phyloP scores from a whole-genome alignment of 164 flowering plant species.

The Dillenia suffruticosa region DNA sequence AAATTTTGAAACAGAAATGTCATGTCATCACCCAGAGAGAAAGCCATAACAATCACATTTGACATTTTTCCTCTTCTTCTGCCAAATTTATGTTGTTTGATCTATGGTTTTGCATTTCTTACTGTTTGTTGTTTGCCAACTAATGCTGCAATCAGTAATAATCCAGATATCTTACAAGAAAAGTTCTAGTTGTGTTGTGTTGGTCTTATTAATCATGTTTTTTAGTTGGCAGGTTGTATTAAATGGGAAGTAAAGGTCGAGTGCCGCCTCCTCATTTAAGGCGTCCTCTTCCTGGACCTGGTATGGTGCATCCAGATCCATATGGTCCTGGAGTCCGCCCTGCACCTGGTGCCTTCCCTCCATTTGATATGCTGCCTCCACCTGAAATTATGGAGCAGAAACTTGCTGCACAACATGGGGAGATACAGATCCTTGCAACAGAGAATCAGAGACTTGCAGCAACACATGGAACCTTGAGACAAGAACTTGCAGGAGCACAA shows the following conservation, averaged over 20 bases:
- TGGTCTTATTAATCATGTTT: background rate
- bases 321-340: conserved; percentile 59
- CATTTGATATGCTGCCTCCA: conserved; percentile 68
- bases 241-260: conserved; percentile 87
- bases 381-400: conserved; percentile 86
- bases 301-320: conserved; percentile 56
- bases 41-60: too few species aligned
- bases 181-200: too few species aligned
- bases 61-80: too few species aligned
- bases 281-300: conserved; percentile 62
- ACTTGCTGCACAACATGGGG: conserved; percentile 71
- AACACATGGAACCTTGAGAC: conserved; percentile 76
- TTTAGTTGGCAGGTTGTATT: background rate
- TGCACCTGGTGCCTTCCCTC: conserved; percentile 48
- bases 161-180: too few species aligned
- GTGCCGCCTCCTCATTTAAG: conserved; percentile 65
- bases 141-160: too few species aligned
- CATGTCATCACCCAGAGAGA: too few species aligned
- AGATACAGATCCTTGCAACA: conserved; percentile 72
- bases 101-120: too few species aligned
- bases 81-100: too few species aligned
- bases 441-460: conserved; percentile 94
- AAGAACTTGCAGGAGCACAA: conserved; percentile 85
- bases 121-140: too few species aligned
- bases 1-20: too few species aligned